Conservation (phyloP, 495 filamentous ascomycete genomes). For the Penicillium coffeae region DNA sequence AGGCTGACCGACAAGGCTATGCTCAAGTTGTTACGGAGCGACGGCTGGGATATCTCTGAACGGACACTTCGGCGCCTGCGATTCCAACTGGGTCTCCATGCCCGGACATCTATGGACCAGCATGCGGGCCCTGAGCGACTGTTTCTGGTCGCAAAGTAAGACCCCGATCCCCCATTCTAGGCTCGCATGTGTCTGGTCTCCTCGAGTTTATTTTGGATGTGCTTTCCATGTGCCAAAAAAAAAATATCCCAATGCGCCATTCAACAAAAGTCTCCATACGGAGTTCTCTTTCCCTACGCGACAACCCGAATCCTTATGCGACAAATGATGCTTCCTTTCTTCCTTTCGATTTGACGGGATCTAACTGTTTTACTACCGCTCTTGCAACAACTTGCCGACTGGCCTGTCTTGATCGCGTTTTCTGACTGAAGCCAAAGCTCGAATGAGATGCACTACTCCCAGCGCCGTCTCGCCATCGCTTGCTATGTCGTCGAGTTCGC, state of each 20-base stretch:
- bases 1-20: conserved; percentile 28
- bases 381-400: background rate
- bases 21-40: conserved; percentile 22
- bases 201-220: too few species aligned
- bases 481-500: background rate
- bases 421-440: background rate
- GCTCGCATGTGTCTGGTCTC: too few species aligned
- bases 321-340: background rate
- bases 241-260: conserved; percentile 12
- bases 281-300: conserved; percentile 9
- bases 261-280: background rate
- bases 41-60: conserved; percentile 28
- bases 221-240: too few species aligned
- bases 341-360: too few species aligned
- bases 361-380: background rate
- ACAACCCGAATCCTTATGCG: conserved; percentile 10
- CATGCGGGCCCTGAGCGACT: conserved; percentile 3
- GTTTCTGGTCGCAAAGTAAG: conserved; percentile 5
- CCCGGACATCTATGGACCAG: conserved; percentile 17
- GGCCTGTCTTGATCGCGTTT: background rate
- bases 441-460: background rate
- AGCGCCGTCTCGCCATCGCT: background rate
- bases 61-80: conserved; percentile 23
- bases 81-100: conserved; percentile 26
- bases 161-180: background rate